phyloP scores from a whole-genome alignment of 2,329 filamentous ascomycete genomes.

The Ceratocystis harringtonii region DNA sequence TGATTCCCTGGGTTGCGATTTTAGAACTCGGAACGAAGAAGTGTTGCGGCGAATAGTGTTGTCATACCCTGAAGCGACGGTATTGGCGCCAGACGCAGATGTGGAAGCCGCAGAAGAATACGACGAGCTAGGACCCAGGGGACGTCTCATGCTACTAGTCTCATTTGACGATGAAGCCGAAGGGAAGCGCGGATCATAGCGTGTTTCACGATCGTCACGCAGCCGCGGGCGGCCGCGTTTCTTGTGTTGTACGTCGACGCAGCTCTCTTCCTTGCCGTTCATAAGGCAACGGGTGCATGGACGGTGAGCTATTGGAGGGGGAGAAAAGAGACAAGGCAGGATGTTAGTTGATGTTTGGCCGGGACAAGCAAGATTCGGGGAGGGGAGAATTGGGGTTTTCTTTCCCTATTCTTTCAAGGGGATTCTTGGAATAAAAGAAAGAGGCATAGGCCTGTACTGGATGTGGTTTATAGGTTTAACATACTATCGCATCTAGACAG shows the following conservation, averaged over 20 bases:
- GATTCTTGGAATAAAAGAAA: too few species aligned
- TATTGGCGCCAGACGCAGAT: background rate
- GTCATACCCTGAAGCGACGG: constrained; percentile 27
- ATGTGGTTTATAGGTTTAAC: constrained; percentile 24
- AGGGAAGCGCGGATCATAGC: constrained; percentile 39
- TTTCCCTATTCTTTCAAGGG: background rate
- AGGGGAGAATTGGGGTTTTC: background rate
- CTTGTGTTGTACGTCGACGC: constrained; percentile 74
- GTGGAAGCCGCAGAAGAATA: constrained; percentile 12
- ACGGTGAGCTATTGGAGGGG: constrained; percentile 42
- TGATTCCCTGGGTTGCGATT: constrained; percentile 37
- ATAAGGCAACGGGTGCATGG: constrained; percentile 64
- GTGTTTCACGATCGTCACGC: constrained; percentile 52
- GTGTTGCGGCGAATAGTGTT: constrained; percentile 1
- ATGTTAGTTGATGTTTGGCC: too few species aligned
- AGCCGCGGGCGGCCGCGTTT: constrained; percentile 66
- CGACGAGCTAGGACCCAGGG: constrained; percentile 11
- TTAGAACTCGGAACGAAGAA: constrained; percentile 34
- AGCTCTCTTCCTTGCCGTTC: constrained; percentile 67
- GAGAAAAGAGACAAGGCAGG: background rate
- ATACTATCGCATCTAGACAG: constrained; percentile 45
- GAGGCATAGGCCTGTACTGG: too few species aligned
- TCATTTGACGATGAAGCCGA: constrained; percentile 22
- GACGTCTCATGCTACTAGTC: constrained; percentile 12
- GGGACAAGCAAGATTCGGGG: constrained; percentile 15